Evolutionary conservation across 2,329 filamentous ascomycete genomes (phyloP).

Genomic region (Neonectria neomacrospora): DNA sequence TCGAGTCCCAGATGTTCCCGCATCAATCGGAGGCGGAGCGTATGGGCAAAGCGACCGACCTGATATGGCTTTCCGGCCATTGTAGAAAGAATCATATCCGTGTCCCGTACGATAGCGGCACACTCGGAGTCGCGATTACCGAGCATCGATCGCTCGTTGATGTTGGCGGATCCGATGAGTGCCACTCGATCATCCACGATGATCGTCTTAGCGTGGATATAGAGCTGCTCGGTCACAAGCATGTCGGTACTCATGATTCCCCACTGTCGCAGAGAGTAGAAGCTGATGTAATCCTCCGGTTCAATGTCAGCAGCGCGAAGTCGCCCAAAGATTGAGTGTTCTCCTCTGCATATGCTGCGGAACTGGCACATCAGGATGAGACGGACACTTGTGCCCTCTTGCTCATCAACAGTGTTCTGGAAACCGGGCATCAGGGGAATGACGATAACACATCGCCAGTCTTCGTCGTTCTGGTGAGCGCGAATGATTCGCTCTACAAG

Average conservation of each 20-base stretch:
- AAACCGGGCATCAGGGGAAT: constrained; percentile 99
- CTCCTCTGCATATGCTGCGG: constrained; percentile 92
- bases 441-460: constrained; percentile 89
- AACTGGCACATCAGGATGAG: constrained; percentile 98
- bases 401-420: constrained; percentile 93
- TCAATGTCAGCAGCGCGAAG: constrained; percentile 84
- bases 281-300: constrained; percentile 94
- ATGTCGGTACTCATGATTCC: constrained; percentile 87
- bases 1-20: constrained; percentile 96
- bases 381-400: constrained; percentile 93
- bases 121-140: constrained; percentile 92
- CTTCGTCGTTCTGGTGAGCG: constrained; percentile 83
- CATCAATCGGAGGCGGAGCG: constrained; percentile 92
- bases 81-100: constrained; percentile 88
- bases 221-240: constrained; percentile 93
- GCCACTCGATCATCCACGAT: constrained; percentile 93
- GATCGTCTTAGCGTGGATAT: constrained; percentile 98
- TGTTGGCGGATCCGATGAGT: constrained; percentile 97
- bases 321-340: constrained; percentile 90
- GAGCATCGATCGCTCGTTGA: constrained; percentile 97
- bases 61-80: constrained; percentile 92
- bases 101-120: constrained; percentile 89
- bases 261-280: constrained; percentile 93
- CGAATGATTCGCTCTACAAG: constrained; percentile 91
- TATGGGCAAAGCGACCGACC: constrained; percentile 92